Evolutionary conservation across 2,329 filamentous ascomycete species (phyloP).

Genomic region (Myriosclerotinia scirpicola): DNA sequence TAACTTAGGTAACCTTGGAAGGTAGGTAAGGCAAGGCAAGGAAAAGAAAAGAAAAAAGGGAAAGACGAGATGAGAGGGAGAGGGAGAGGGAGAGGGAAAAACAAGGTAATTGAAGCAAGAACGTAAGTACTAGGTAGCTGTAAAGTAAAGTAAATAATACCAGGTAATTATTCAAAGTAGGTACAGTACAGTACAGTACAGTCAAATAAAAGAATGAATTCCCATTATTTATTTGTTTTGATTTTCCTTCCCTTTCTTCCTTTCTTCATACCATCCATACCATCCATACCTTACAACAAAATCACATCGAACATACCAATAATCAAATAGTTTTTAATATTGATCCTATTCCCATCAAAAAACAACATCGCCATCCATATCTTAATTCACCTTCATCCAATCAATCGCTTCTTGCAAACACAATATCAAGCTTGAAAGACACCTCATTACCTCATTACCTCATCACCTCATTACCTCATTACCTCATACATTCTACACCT

Average conservation of each 20-base stretch:
- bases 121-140: too few relatives aligned
- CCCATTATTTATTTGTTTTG: not conserved
- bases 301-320: not conserved
- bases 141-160: too few relatives aligned
- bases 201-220: not conserved
- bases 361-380: not conserved
- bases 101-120: too few relatives aligned
- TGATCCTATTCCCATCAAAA: constrained; percentile 1
- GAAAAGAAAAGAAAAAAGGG: not conserved
- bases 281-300: not conserved
- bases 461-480: not conserved
- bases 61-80: too few relatives aligned
- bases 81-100: not conserved
- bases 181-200: too few relatives aligned
- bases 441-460: too few relatives aligned
- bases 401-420: not conserved
- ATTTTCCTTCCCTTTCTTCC: not conserved
- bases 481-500: constrained; percentile 17
- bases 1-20: too few relatives aligned
- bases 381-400: not conserved
- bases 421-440: too few relatives aligned
- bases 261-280: not conserved
- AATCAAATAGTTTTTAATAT: not conserved
- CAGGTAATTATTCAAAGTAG: too few relatives aligned
- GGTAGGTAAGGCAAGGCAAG: not conserved